Base-by-base conservation (phyloP, 306 rosid species). In the Medicago lupulina region DNA sequence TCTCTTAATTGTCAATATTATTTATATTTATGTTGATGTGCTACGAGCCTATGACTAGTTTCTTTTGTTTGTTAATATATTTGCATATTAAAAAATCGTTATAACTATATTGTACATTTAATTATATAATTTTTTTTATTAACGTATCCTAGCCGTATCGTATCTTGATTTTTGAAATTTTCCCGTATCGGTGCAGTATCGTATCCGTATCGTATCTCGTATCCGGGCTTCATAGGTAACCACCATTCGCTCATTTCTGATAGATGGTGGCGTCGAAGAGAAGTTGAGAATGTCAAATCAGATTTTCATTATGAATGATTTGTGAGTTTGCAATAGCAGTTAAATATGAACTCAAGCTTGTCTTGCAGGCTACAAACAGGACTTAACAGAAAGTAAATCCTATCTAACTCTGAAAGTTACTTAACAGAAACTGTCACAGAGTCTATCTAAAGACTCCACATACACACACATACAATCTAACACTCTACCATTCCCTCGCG, bases 161-260 rank as follows among this genome's bases (percentile, higher is more conserved):
- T n/a, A n/a, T n/a, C n/a, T n/a, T n/a, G n/a, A n/a, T n/a, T n/a
- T n/a, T n/a, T n/a, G n/a, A n/a, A n/a, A n/a, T n/a, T n/a, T n/a
- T n/a, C n/a, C n/a, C n/a, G n/a, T n/a, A n/a, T n/a, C n/a, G n/a
- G n/a, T n/a, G n/a, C n/a, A n/a, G n/a, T n/a, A n/a, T n/a, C n/a
- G n/a, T n/a, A n/a, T n/a, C n/a, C n/a, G n/a, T n/a, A n/a, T n/a
- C n/a, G n/a, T n/a, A n/a, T n/a, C n/a, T n/a, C n/a, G n/a, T n/a
- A n/a, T n/a, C n/a, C n/a, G n/a, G n/a, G n/a, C n/a, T n/a, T n/a
- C n/a, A n/a, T n/a, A n/a, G n/a, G 54, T 44, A 70, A 47, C 40
- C 58, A 50, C 16, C 51, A 76, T 18, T 76, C 76, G 16, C 54
- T 49, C 16, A 83, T 59, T 28, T 38, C 13, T 10, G 54, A 66